Evolutionary conservation across 2,329 filamentous ascomycete genomes (phyloP).

Genomic region (Trichocomaceae sp.): DNA sequence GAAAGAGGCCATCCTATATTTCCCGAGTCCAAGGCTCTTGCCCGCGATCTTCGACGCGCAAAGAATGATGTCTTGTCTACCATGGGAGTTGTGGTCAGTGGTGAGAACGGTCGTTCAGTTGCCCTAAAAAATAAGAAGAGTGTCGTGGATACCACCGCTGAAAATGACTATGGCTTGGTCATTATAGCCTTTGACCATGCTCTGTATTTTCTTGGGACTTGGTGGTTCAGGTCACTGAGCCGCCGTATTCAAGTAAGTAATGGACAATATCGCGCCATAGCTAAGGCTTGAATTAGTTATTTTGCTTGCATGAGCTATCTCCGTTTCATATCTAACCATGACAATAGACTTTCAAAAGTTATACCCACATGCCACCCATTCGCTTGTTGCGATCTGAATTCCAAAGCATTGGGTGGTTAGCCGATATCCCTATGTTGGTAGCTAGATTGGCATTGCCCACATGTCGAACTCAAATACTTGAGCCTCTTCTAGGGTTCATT

Average conservation of each 20-base stretch:
- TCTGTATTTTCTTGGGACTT: conserved; percentile 35
- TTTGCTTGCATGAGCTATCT: background rate
- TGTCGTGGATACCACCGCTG: conserved; percentile 31
- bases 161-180: conserved; percentile 40
- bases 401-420: conserved; percentile 25
- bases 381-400: conserved; percentile 34
- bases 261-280: background rate
- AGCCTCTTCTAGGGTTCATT: conserved; percentile 25
- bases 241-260: conserved; percentile 35
- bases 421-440: conserved; percentile 36
- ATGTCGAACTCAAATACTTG: conserved; percentile 33
- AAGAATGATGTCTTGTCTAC: conserved; percentile 47
- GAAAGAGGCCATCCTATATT: conserved; percentile 43
- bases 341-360: conserved; percentile 33
- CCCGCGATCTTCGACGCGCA: conserved; percentile 38
- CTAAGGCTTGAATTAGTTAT: too few species aligned
- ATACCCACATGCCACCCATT: conserved; percentile 31
- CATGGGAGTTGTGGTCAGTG: conserved; percentile 43
- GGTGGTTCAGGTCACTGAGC: conserved; percentile 36
- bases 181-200: conserved; percentile 38
- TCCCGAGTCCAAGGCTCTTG: conserved; percentile 33
- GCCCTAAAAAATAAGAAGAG: conserved; percentile 34
- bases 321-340: background rate
- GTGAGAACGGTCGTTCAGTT: conserved; percentile 31
- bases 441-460: conserved; percentile 32